Evolutionary conservation across 2,329 filamentous ascomycete species (phyloP), one percentile per base, ranked within the genome.

Genomic region (Polychaeton citri): DNA sequence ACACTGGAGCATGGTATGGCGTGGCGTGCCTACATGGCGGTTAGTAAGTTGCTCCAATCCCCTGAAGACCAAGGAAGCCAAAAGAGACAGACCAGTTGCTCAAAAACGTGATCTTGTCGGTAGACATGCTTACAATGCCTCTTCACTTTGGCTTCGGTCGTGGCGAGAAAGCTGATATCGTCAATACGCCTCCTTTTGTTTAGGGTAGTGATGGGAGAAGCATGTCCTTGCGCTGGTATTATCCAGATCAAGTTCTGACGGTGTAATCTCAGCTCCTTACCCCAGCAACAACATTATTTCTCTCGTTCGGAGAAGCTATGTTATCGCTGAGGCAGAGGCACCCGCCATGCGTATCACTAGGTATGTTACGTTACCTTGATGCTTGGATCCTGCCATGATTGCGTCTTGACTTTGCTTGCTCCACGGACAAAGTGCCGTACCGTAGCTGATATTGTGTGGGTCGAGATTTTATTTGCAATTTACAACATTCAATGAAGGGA

Each of bases 171-270:
- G 57, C 65, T 74, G 54, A 50, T 45, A 43, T 47, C 53, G 65
- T 74, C 58, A 74, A 68, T 65, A 55, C 53, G 55, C 50, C 54
- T 48, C 48, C 45, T 39, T 47, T 38, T 37, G 39, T 32, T 37
- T 36, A 39, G 43, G 44, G 40, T 53, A 52, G 52, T 54, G 58
- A 57, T 58, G 63, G 69, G 74, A 74, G 73, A 79, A 79, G 79
- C 79, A 83, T 78, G 74, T 83, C 75, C 79, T 83, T 83, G 78
- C 80, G 79, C 79, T 81, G 77, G 77, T 71, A 81, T 82, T 81
- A 79, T 77, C 75, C 76, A 81, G 77, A 81, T 82, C 79, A 83
- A 83, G 79, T 84, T 82, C 70, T 65, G 64, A 70, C 76, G 77
- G 77, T 81, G 78, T 80, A 63, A 72, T 81, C 76, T 81, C 76